These are phyloP conservation scores for Leccinum subfulvum DNA, from an alignment of 1,284 basidiomycete genomes.

Conservation along the genomic window DNA sequence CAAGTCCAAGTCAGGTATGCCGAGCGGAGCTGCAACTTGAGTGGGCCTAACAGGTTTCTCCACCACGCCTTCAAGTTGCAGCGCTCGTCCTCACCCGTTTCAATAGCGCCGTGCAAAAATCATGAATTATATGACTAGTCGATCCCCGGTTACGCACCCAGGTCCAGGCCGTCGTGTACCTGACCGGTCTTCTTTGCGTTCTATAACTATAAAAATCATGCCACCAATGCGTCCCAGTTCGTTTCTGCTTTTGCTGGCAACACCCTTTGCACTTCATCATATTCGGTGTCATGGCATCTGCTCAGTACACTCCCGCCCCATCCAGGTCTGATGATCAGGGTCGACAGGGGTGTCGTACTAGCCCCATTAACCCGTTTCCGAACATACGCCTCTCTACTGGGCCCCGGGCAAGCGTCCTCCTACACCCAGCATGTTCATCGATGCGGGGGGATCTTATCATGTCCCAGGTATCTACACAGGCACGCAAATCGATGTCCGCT, in stretches of 20 bases:
- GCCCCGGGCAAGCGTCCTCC: not conserved
- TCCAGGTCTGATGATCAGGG: not conserved
- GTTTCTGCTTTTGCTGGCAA: not conserved
- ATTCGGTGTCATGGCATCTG: not conserved
- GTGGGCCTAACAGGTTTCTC: no score
- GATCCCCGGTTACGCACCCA: not conserved
- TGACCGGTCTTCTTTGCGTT: not conserved
- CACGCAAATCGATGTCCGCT: not conserved
- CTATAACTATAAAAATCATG: not conserved
- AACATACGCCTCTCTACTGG: not conserved
- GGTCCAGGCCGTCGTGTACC: not conserved
- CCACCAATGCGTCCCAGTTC: not conserved
- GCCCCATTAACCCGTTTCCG: not conserved
- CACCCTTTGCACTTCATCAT: not conserved
- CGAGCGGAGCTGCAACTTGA: not conserved
- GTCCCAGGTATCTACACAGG: not conserved
- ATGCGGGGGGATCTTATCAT: not conserved
- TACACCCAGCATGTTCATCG: not conserved
- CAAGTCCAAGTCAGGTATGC: not conserved
- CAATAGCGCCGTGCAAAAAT: no score
- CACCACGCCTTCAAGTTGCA: not conserved
- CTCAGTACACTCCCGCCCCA: not conserved
- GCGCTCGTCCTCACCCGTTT: not conserved
- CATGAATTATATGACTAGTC: not conserved
- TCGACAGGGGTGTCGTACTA: not conserved